Conservation (phyloP, 140 eudicot species). For the Stevia rebaudiana region DNA sequence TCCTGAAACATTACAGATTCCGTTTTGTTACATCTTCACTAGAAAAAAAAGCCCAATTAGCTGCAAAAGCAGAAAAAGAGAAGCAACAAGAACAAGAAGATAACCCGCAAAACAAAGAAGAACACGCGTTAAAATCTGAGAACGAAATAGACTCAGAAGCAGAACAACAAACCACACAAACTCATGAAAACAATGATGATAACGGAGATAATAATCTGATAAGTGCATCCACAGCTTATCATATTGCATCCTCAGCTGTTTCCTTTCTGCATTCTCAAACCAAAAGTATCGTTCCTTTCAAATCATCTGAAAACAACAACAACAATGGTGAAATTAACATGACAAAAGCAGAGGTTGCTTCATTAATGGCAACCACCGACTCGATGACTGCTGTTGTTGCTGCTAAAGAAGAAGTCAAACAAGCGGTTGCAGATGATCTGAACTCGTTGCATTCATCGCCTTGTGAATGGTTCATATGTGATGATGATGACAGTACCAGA, state of each 20-base stretch:
- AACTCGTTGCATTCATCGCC: conserved; percentile 70
- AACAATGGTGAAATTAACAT: conserved; percentile 16
- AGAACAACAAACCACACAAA: conserved; percentile 2
- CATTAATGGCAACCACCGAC: conserved; percentile 83
- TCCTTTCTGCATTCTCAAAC: conserved; percentile 80
- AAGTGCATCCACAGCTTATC: conserved; percentile 61
- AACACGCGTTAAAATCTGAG: conserved; percentile 10
- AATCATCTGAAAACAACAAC: conserved; percentile 35
- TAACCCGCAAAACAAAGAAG: not conserved
- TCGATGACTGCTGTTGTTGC: conserved; percentile 89
- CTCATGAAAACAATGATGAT: conserved; percentile 13
- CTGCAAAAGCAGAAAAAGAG: conserved; percentile 42
- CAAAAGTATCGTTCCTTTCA: conserved; percentile 48
- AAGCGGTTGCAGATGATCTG: conserved; percentile 90
- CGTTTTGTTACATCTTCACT: conserved; percentile 78
- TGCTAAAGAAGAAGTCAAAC: conserved; percentile 95
- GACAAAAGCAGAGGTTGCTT: conserved; percentile 59
- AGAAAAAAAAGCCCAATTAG: conserved; percentile 57
- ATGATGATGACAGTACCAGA: conserved; percentile 74
- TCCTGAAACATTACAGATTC: conserved; percentile 44
- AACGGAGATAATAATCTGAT: conserved; percentile 32
- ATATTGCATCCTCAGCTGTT: conserved; percentile 90
- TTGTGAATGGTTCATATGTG: conserved; percentile 91
- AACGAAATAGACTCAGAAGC: conserved; percentile 14
- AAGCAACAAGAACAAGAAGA: conserved; percentile 22